A percentile compares a stretch with the other conserved stretches of the same genome.
Evolutionary conservation across 106 monocot species (phyloP).

Genomic region (Narthecium ossifragum): DNA sequence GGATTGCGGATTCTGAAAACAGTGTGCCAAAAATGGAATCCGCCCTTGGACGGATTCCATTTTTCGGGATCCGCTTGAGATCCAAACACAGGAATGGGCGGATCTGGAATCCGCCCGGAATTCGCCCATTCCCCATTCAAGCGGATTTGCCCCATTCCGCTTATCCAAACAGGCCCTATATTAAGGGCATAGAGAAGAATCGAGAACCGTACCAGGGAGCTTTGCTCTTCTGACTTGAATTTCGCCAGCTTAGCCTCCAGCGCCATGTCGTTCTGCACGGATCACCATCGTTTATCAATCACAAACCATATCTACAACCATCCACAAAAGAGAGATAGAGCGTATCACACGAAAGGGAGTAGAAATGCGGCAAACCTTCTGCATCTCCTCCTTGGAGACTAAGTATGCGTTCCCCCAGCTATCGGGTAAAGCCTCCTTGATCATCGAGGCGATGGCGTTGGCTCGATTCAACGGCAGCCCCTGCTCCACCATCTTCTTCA

Average conservation of each 20-base stretch:
- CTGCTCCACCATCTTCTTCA: slow-evolving; percentile 33
- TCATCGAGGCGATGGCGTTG: slow-evolving; percentile 37
- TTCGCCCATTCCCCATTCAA: too few relatives aligned
- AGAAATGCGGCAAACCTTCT: slow-evolving; percentile 17
- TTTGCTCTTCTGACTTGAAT: slow-evolving; percentile 13
- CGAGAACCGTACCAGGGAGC: slow-evolving; percentile 4
- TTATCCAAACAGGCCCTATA: too few relatives aligned
- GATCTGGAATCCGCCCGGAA: too few relatives aligned
- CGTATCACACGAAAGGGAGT: neutral
- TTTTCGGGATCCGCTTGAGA: too few relatives aligned
- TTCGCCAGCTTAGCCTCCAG: slow-evolving; percentile 10
- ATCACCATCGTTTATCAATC: too few relatives aligned
- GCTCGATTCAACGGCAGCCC: slow-evolving; percentile 37
- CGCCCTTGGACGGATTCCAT: too few relatives aligned
- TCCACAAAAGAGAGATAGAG: neutral
- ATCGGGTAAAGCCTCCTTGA: slow-evolving; percentile 32
- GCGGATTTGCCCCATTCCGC: too few relatives aligned
- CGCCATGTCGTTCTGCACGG: slow-evolving; percentile 6
- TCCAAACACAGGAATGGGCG: too few relatives aligned
- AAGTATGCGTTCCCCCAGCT: slow-evolving; percentile 37
- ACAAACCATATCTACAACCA: neutral
- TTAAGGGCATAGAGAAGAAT: neutral
- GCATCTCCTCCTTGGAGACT: slow-evolving; percentile 36
- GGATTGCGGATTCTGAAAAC: too few relatives aligned
- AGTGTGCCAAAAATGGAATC: too few relatives aligned